Percentiles rank a stretch among this genome's conserved stretches.
phyloP scores from a whole-genome alignment of 106 monocot species.

The Dioscorea dumetorum region DNA sequence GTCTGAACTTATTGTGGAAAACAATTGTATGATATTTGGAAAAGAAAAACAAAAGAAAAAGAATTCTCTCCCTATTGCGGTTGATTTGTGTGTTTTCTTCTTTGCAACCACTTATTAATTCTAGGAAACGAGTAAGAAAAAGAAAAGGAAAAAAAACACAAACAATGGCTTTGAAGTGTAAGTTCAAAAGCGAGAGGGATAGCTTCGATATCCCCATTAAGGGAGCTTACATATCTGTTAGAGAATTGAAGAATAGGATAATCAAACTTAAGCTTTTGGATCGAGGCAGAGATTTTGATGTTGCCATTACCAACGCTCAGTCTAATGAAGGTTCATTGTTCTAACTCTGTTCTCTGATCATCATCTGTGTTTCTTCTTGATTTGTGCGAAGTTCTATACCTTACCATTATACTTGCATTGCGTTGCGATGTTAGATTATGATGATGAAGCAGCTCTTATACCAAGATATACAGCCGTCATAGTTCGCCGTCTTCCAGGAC shows the following conservation, averaged over 20 bases:
- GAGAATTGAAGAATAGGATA: slow-evolving; percentile 25
- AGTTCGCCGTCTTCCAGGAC: slow-evolving; percentile 26
- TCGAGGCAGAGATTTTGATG: slow-evolving; percentile 32
- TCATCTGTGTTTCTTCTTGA: not conserved
- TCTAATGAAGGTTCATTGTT: slow-evolving; percentile 34
- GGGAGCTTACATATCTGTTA: slow-evolving; percentile 37
- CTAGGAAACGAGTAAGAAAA: too few species aligned
- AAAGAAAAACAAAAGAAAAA: too few species aligned
- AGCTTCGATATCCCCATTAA: slow-evolving; percentile 23
- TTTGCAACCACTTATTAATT: too few species aligned
- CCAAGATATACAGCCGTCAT: slow-evolving; percentile 28
- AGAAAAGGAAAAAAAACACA: too few species aligned
- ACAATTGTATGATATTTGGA: too few species aligned
- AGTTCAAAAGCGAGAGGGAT: slow-evolving; percentile 33
- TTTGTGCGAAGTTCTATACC: not conserved
- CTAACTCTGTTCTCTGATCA: not conserved
- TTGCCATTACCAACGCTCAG: slow-evolving; percentile 37
- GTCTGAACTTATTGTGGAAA: too few species aligned
- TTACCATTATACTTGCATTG: not conserved
- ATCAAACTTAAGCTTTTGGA: slow-evolving; percentile 35
- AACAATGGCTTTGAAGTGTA: slow-evolving; percentile 28
- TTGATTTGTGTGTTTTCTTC: too few species aligned
- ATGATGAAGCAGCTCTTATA: slow-evolving; percentile 25
- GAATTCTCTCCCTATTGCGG: too few species aligned
- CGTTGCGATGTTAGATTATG: slow-evolving; percentile 9